These are phyloP conservation scores for Hypoxylon sp. DNA, from an alignment of 2,329 filamentous ascomycete species.

Conservation along the genomic window DNA sequence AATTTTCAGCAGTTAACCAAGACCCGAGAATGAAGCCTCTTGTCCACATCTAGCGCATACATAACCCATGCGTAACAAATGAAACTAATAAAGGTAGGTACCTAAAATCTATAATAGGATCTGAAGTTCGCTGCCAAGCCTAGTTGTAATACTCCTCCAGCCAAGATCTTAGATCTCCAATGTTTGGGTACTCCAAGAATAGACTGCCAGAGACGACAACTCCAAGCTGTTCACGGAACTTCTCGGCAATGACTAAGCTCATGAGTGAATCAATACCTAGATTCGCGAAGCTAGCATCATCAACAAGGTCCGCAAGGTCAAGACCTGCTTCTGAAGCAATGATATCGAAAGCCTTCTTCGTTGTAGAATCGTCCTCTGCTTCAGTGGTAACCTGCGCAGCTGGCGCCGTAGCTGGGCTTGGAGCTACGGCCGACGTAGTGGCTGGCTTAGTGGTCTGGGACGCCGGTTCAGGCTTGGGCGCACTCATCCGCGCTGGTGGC, in stretches of 20 bases:
- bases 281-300: conserved; percentile 55
- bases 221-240: conserved; percentile 53
- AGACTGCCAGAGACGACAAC: conserved; percentile 50
- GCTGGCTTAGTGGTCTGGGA: background rate
- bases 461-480: conserved; percentile 2
- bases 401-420: too few species aligned
- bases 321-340: conserved; percentile 72
- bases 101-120: background rate
- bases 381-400: conserved; percentile 14
- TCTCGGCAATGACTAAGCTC: conserved; percentile 55
- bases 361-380: conserved; percentile 51
- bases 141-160: conserved; percentile 48
- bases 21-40: background rate
- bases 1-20: background rate
- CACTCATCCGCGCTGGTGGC: background rate
- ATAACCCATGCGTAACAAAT: background rate
- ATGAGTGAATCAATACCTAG: conserved; percentile 59
- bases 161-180: conserved; percentile 53
- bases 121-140: background rate
- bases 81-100: background rate
- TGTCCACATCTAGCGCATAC: background rate
- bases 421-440: background rate
- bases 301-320: conserved; percentile 62
- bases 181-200: conserved; percentile 56
- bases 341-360: conserved; percentile 48